Conservation (phyloP, 1,139 yeast genomes). For the Yamadazyma diospyri region DNA sequence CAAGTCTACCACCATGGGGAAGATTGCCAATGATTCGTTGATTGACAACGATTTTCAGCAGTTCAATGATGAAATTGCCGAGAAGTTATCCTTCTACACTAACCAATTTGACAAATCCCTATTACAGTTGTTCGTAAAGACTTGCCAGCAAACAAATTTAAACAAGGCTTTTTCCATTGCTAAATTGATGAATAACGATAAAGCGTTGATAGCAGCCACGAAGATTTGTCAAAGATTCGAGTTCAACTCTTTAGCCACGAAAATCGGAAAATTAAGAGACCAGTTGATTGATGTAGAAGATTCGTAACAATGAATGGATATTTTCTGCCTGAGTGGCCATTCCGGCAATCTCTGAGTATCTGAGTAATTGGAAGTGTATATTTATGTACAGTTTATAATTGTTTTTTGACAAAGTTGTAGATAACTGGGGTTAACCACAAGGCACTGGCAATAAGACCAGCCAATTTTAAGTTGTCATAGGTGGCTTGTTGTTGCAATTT, state of each 20-base stretch:
- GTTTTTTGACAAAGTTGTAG: conserved; percentile 58
- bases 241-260: conserved; percentile 58
- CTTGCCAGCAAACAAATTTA: conserved; percentile 66
- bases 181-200: conserved; percentile 65
- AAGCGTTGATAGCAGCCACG: conserved; percentile 79
- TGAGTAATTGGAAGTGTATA: too few relatives aligned
- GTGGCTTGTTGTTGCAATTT: conserved; percentile 70
- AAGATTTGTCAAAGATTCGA: conserved; percentile 83
- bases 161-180: conserved; percentile 71
- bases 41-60: conserved; percentile 38
- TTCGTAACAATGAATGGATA: too few relatives aligned
- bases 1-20: conserved; percentile 48
- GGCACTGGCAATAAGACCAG: conserved; percentile 70
- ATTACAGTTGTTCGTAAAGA: conserved; percentile 69
- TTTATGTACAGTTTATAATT: conserved; percentile 29
- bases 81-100: conserved; percentile 48
- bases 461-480: conserved; percentile 59
- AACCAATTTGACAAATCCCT: conserved; percentile 67
- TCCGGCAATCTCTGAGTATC: too few relatives aligned
- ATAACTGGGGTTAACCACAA: conserved; percentile 75
- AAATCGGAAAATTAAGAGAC: conserved; percentile 65
- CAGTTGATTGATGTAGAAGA: conserved; percentile 26
- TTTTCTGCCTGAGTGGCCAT: too few relatives aligned
- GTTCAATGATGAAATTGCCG: conserved; percentile 39
- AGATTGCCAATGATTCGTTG: conserved; percentile 42